Percentiles rank a stretch among this genome's conserved stretches.
Evolutionary conservation across 2,329 filamentous ascomycete genomes (phyloP).

Genomic region (Monosporascus sp.): DNA sequence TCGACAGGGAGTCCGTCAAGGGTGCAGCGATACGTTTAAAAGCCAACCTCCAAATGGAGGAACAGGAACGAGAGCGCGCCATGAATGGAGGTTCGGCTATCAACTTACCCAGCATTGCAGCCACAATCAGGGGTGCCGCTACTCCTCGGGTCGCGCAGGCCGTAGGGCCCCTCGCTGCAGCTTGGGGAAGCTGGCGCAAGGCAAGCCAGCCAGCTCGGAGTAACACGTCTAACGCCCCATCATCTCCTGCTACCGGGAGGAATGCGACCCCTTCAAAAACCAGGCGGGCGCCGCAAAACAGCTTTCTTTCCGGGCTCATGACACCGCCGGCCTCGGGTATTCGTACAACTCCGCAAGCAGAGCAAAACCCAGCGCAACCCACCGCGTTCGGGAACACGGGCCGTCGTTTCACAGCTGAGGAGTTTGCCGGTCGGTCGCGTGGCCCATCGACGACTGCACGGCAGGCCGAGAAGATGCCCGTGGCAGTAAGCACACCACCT

Average conservation of each 20-base stretch:
- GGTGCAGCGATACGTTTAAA: constrained; percentile 90
- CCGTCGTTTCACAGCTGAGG: constrained; percentile 49
- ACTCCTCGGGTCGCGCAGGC: constrained; percentile 80
- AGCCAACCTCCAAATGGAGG: constrained; percentile 96
- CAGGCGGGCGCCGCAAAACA: constrained; percentile 45
- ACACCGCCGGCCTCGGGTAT: constrained; percentile 79
- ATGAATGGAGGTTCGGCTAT: constrained; percentile 64
- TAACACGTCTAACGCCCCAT: constrained; percentile 42
- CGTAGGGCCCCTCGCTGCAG: constrained; percentile 73
- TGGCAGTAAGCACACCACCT: constrained; percentile 35
- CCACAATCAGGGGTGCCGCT: constrained; percentile 68
- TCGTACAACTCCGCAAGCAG: constrained; percentile 51
- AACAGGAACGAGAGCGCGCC: constrained; percentile 85
- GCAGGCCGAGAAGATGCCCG: constrained; percentile 34
- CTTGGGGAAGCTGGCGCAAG: constrained; percentile 93
- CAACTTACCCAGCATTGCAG: constrained; percentile 69
- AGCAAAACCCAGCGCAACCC: constrained; percentile 41
- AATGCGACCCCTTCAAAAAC: constrained; percentile 57
- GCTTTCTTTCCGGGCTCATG: constrained; percentile 72
- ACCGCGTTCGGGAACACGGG: constrained; percentile 58
- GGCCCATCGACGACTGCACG: constrained; percentile 27
- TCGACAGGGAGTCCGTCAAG: constrained; percentile 73
- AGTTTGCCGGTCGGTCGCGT: constrained; percentile 35
- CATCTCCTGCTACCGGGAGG: constrained; percentile 34
- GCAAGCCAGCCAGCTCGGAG: constrained; percentile 47